Evolutionary conservation across 2,329 filamentous ascomycete species (phyloP).

Genomic region (Sordariomycetes sp.): DNA sequence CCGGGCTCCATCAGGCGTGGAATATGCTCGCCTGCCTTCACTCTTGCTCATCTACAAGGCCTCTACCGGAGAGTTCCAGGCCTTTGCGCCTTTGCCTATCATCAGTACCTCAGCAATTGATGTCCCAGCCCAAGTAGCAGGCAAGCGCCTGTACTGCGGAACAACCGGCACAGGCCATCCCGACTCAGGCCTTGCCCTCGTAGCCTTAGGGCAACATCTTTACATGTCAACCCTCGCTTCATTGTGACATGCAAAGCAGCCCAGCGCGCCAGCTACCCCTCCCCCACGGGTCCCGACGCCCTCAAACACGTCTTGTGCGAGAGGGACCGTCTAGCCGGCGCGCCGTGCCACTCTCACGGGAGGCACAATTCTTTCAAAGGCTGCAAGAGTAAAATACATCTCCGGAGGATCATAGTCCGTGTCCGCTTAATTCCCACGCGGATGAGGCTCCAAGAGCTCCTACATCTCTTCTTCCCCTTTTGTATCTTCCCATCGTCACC

Average conservation of each 20-base stretch:
- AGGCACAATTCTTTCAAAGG: conserved; percentile 1
- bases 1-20: no score
- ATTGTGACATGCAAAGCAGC: not conserved
- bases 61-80: no score
- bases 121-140: no score
- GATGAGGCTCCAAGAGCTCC: conserved; percentile 28
- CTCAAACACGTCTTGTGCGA: conserved; percentile 5
- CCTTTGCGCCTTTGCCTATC: no score
- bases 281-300: not conserved
- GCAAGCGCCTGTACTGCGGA: no score
- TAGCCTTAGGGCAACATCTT: no score
- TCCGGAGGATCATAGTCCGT: conserved; percentile 28
- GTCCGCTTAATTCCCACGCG: conserved; percentile 20
- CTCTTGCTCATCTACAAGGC: no score
- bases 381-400: conserved; percentile 19
- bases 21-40: no score
- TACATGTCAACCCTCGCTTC: no score
- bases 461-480: conserved; percentile 11
- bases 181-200: no score
- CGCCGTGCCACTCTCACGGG: not conserved
- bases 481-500: not conserved
- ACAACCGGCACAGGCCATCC: no score
- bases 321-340: conserved; percentile 1
- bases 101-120: no score
- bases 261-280: conserved; percentile 1